Base-by-base conservation (phyloP, 208 protist genomes). In the Crithidia sp. region DNA sequence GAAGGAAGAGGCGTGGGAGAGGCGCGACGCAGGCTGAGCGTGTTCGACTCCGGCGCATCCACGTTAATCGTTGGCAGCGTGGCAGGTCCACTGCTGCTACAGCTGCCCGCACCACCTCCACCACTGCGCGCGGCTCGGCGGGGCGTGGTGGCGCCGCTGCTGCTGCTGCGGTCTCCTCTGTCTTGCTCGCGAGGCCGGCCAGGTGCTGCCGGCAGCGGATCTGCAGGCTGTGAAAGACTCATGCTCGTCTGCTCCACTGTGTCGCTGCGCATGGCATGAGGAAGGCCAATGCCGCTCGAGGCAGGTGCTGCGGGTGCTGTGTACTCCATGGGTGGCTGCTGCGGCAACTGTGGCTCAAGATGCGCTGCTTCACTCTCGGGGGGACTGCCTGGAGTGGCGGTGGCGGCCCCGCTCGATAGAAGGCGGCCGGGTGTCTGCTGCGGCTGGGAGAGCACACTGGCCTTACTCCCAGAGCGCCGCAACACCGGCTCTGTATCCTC, bases 21-120 rank as follows among this genome's bases (percentile, higher is more conserved):
- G 52, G 41, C 52, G 39, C 59, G 67, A 8, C 16, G 53, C 37
- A 79, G 74, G 6, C 68, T 55, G 7, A 79, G 44, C 54, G 74
- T 59, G 53, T 65, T 79, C 53, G 61, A 79, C 67, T 73, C 74
- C 37, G 61, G 61, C 14, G 60, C 54, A 28, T 79, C 74, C 6
- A 69, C 61, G 52, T 79, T 79, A 3, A 74, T 67, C 7, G 44
- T 54, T 28, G 74, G 74, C 39, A 79, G 74, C 14, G 74, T 59
- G 12, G 67, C 74, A 0, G 67, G 74, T 8, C 54, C 61, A 13
- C 28, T 43, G 41, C 19, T 62, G 37, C 61, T 67, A 47, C 3
- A 12, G n/a, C 58, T 37, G 47, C 63, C 19, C 44, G 28, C 28
- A 28, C 28, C 28, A 28, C 28, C 28, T 28, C 28, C 28, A 1